phyloP scores from a whole-genome alignment of 2,329 filamentous ascomycete species.

The Aspergillus quadrilineatus region DNA sequence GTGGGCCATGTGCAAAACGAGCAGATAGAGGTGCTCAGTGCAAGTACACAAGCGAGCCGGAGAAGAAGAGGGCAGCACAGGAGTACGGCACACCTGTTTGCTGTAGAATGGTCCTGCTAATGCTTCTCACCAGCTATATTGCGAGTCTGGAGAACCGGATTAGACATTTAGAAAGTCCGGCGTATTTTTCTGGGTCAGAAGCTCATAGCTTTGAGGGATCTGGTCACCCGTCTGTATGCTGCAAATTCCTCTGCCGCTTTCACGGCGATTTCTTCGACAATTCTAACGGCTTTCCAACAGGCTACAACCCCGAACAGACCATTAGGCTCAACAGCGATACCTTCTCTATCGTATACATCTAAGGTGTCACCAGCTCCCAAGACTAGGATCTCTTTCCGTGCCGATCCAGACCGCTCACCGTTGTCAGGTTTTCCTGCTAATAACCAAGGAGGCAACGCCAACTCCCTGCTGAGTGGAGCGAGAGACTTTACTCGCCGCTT shows the following conservation, averaged over 20 bases:
- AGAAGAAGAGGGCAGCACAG: constrained; percentile 29
- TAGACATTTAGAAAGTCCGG: constrained; percentile 25
- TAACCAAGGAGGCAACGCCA: background rate
- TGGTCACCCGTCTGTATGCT: constrained; percentile 13
- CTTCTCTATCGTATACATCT: background rate
- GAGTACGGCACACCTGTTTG: constrained; percentile 15
- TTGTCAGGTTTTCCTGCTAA: background rate
- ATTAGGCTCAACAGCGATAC: background rate
- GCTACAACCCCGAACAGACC: constrained; percentile 1
- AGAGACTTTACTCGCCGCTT: background rate
- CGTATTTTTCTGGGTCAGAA: background rate
- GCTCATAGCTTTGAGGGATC: constrained; percentile 3
- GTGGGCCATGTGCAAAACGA: constrained; percentile 30
- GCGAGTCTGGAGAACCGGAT: constrained; percentile 27
- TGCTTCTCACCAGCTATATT: constrained; percentile 25
- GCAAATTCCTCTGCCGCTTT: no score
- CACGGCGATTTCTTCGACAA: background rate
- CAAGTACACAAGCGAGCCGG: constrained; percentile 29
- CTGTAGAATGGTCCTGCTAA: background rate
- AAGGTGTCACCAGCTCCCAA: background rate
- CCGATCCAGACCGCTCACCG: constrained; percentile 5
- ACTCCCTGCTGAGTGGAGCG: background rate
- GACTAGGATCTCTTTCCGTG: background rate
- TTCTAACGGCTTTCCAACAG: background rate
- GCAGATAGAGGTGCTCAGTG: constrained; percentile 21